These are phyloP conservation scores for Xylaria intraflava DNA, from an alignment of 495 filamentous ascomycete species.

Conservation along the genomic window DNA sequence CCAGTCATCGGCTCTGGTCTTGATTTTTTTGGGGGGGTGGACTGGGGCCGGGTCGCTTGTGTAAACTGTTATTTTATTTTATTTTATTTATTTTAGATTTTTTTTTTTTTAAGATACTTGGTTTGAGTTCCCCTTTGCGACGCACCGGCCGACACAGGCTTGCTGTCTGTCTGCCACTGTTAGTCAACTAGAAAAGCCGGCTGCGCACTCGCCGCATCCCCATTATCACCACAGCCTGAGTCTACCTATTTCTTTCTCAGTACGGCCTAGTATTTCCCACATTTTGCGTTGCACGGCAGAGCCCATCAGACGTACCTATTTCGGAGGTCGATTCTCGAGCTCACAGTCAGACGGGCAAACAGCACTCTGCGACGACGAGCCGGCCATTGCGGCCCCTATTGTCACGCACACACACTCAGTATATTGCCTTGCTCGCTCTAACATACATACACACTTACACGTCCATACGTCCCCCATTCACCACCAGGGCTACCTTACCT, in stretches of 20 bases:
- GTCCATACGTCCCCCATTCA: too few species aligned
- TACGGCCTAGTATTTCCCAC: background rate
- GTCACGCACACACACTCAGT: too few species aligned
- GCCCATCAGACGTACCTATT: background rate
- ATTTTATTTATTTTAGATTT: too few species aligned
- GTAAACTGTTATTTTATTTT: background rate
- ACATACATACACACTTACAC: too few species aligned
- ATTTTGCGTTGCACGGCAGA: constrained; percentile 1
- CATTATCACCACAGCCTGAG: background rate
- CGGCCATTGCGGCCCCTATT: too few species aligned
- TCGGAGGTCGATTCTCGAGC: background rate
- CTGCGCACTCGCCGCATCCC: constrained; percentile 8
- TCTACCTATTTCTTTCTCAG: too few species aligned
- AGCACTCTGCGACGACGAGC: too few species aligned
- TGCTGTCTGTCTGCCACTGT: background rate
- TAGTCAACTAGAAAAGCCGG: constrained; percentile 7
- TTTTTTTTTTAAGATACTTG: too few species aligned
- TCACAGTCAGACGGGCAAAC: background rate
- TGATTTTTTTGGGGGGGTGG: background rate
- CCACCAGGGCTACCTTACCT: too few species aligned
- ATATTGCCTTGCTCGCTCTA: too few species aligned
- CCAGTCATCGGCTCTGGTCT: constrained; percentile 6
- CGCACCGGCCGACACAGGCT: constrained; percentile 1
- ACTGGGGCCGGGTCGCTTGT: background rate
- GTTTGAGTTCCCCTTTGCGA: constrained; percentile 4